Base-by-base conservation (phyloP, 306 rosid species). In the Castanospermum australe region DNA sequence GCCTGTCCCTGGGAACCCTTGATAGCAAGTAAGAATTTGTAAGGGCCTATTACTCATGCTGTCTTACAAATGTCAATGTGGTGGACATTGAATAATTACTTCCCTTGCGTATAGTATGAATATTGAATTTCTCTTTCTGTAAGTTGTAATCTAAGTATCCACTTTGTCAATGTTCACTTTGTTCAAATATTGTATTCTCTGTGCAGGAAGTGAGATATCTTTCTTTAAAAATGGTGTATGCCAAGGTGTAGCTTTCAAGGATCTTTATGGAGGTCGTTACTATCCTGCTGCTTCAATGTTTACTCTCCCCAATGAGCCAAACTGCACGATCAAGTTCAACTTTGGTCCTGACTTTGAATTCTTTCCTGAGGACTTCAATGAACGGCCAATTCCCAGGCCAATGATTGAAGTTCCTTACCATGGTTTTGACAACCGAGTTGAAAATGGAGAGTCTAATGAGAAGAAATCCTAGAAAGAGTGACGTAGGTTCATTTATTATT, bases 211-310 rank as follows among this genome's bases (percentile, higher is more conserved):
- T 75, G 98, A 92, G 87, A 91, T 92, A 64, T 91, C 89, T 3
- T 95, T 95, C 90, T 91, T 91, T 81, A 90, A 89, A 87, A 96
- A 96, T 17, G 99, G 98, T 21, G 83, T 88, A 20, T 93, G 92
- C 75, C 97, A 96, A 87, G 97, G 99, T 64, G 90, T 87, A 69
- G 99, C 97, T 73, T 96, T 90, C 84, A 89, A 88, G 75, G 98
- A 93, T 84, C 87, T 93, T 28, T 83, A 77, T n/a, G 99, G 97
- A 28, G 99, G 99, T 59, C 92, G 90, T 28, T 93, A 96, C 78
- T 93, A 93, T 75, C 99, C 97, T 48, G 97, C 97, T 67, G 98
- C 99, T 61, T 96, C 99, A 65, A 90, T 96, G 98, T 93, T 77
- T 75, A 96, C 97, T 25, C 94, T 91, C 39, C 99, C 99, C 54